phyloP scores from a whole-genome alignment of 176 grass and related monocot species.

The Elymus sibiricus region DNA sequence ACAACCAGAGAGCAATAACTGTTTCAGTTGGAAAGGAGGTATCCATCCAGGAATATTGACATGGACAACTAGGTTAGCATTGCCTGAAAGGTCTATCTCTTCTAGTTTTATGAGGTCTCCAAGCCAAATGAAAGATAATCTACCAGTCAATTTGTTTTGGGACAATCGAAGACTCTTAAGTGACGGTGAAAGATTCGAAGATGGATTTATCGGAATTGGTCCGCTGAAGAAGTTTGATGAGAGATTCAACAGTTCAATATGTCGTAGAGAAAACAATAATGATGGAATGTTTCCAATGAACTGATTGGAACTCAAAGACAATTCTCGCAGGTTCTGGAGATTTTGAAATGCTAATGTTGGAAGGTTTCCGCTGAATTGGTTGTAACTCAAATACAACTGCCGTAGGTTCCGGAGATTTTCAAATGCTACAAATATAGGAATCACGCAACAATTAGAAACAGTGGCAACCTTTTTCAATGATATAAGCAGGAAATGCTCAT shows the following conservation, averaged over 20 bases:
- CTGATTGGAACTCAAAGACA: neutral
- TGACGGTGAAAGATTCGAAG: neutral
- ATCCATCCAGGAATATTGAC: neutral
- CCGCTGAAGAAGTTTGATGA: neutral
- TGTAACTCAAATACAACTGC: neutral
- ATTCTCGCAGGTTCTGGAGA: neutral
- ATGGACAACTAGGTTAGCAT: neutral
- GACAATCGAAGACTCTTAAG: neutral
- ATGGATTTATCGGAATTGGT: neutral
- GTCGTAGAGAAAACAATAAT: neutral
- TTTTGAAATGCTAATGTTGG: neutral
- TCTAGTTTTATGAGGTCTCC: neutral
- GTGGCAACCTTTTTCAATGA: neutral
- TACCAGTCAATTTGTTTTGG: neutral
- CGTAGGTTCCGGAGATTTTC: neutral
- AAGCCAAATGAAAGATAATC: neutral
- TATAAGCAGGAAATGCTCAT: neutral
- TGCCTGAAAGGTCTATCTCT: neutral
- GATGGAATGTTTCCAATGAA: neutral
- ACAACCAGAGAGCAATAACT: slow-evolving; percentile 14
- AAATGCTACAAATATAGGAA: neutral
- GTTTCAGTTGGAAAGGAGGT: slow-evolving; percentile 4
- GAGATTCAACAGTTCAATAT: slow-evolving; percentile 12
- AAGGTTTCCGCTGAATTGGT: neutral
- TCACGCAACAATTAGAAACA: neutral